Evolutionary conservation across 208 protist genomes (phyloP).

Genomic region (Tetramitus jugosus): DNA sequence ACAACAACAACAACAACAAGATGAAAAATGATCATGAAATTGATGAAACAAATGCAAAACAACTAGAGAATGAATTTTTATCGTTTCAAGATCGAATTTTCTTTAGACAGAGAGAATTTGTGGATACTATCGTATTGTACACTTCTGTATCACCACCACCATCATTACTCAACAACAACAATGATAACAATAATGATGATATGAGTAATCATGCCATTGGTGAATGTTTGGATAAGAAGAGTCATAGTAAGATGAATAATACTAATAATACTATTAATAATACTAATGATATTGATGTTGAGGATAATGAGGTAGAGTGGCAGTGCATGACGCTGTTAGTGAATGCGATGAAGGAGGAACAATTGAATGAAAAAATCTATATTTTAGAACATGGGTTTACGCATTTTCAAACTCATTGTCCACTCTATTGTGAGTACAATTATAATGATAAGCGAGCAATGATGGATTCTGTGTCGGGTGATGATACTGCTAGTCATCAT

Average conservation of each 20-base stretch:
- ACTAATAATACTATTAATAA: too few relatives aligned
- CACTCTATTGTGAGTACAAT: neutral
- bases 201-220: too few relatives aligned
- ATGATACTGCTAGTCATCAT: neutral
- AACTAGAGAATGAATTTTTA: neutral
- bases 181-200: too few relatives aligned
- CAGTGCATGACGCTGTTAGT: neutral
- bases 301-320: too few relatives aligned
- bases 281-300: too few relatives aligned
- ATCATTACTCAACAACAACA: too few relatives aligned
- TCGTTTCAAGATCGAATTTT: neutral
- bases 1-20: too few relatives aligned
- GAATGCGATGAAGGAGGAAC: neutral
- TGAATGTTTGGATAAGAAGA: too few relatives aligned
- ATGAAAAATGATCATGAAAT: too few relatives aligned
- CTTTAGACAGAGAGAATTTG: conserved; percentile 8
- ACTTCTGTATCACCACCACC: too few relatives aligned
- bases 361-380: neutral
- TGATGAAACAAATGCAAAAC: neutral
- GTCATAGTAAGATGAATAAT: too few relatives aligned
- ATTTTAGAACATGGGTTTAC: neutral
- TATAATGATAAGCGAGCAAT: neutral
- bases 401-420: neutral
- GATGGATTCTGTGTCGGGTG: neutral
- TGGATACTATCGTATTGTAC: neutral